phyloP scores from a whole-genome alignment of 805 yeast genomes.

The Wickerhamiella hasegawae region DNA sequence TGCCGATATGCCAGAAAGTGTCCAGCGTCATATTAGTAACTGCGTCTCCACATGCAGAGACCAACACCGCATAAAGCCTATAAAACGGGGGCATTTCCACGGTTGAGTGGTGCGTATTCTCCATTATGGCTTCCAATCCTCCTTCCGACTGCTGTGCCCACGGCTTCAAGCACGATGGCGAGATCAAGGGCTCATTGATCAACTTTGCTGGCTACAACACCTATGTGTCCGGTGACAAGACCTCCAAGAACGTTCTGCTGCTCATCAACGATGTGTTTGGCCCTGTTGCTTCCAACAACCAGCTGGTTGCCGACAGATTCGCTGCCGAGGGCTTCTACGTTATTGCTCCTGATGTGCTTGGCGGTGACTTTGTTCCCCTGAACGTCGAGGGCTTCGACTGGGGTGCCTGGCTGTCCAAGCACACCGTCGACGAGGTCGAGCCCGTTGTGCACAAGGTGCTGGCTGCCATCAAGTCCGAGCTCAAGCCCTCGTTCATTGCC shows the following conservation, averaged over 20 bases:
- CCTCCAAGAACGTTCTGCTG: conserved; percentile 40
- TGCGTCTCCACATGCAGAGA: no score
- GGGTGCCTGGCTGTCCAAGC: conserved; percentile 37
- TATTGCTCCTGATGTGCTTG: conserved; percentile 59
- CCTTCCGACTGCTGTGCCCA: conserved; percentile 21
- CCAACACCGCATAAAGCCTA: no score
- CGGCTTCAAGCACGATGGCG: conserved; percentile 20
- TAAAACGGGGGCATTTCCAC: background rate
- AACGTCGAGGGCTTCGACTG: conserved; percentile 13
- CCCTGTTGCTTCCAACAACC: conserved; percentile 35
- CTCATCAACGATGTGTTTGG: conserved; percentile 57
- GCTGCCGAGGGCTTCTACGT: conserved; percentile 50
- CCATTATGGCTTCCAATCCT: conserved; percentile 24
- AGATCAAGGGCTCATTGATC: conserved; percentile 14
- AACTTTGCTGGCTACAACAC: conserved; percentile 22
- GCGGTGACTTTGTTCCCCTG: conserved; percentile 33
- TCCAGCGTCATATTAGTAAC: no score
- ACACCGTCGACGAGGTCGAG: conserved; percentile 31
- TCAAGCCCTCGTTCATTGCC: conserved; percentile 29
- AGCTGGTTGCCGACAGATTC: conserved; percentile 33
- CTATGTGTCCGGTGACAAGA: conserved; percentile 33
- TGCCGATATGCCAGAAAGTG: no score
- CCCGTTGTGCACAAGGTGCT: conserved; percentile 37
- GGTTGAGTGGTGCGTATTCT: no score
- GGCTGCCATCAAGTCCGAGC: conserved; percentile 27